phyloP scores from a whole-genome alignment of 208 protist species.

The Porcisia hertigi region DNA sequence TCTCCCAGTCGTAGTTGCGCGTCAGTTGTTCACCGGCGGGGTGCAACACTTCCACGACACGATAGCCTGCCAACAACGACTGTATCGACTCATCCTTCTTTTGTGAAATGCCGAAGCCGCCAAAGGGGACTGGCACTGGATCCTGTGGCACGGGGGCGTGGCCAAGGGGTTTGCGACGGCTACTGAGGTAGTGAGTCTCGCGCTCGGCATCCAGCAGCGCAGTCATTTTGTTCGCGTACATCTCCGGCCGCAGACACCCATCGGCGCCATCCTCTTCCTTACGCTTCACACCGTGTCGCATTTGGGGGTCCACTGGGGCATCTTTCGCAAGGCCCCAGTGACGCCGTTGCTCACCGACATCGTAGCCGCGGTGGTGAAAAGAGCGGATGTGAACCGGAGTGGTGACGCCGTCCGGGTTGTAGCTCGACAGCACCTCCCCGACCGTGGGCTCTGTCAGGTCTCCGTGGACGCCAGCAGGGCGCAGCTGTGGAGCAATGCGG shows the following conservation, averaged over 20 bases:
- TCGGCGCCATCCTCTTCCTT: constrained; percentile 41
- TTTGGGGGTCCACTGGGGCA: constrained; percentile 40
- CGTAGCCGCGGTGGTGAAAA: constrained; percentile 64
- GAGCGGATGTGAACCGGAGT: constrained; percentile 68
- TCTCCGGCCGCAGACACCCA: constrained; percentile 57
- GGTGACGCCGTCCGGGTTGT: constrained; percentile 42
- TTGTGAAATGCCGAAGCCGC: constrained; percentile 63
- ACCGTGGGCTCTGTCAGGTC: constrained; percentile 46
- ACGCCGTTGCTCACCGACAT: constrained; percentile 50
- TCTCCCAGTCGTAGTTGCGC: constrained; percentile 82
- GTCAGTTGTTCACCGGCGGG: constrained; percentile 54
- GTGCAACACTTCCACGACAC: constrained; percentile 53
- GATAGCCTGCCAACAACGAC: constrained; percentile 50
- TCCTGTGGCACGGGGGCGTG: constrained; percentile 39
- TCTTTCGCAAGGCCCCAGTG: constrained; percentile 60
- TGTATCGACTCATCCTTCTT: constrained; percentile 54
- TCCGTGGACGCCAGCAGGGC: constrained; percentile 61
- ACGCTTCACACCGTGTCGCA: constrained; percentile 50
- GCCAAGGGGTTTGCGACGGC: constrained; percentile 60
- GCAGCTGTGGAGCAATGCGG: constrained; percentile 76
- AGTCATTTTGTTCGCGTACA: constrained; percentile 63
- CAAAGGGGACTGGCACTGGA: constrained; percentile 42
- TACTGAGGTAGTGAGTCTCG: constrained; percentile 59
- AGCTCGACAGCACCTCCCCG: constrained; percentile 69
- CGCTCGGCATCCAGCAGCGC: constrained; percentile 69